Percentiles rank a stretch among this genome's conserved stretches.
phyloP scores from a whole-genome alignment of 2,329 filamentous ascomycete genomes.

The Botrytis aclada region DNA sequence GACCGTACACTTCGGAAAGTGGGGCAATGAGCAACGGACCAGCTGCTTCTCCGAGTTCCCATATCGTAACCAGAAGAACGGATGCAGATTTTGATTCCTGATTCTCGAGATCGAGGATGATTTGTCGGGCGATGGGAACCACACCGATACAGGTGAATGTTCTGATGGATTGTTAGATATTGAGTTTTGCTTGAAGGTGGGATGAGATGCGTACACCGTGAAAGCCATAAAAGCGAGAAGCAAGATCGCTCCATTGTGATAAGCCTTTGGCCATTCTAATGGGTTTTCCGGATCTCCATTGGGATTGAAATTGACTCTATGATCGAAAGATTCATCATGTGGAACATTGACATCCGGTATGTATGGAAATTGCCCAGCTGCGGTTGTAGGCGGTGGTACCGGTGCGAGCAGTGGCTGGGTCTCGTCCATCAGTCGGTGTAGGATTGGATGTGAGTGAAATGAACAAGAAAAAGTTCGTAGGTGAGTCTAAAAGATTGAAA shows the following conservation, averaged over 20 bases:
- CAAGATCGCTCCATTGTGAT: constrained; percentile 53
- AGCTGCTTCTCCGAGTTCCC: constrained; percentile 48
- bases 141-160: constrained; percentile 57
- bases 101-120: constrained; percentile 48
- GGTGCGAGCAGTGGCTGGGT: constrained; percentile 26
- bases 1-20: constrained; percentile 44
- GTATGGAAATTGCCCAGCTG: neutral
- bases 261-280: constrained; percentile 49
- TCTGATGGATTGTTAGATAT: constrained; percentile 36
- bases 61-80: constrained; percentile 46
- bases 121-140: constrained; percentile 51
- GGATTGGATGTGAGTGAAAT: neutral
- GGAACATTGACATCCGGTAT: constrained; percentile 3
- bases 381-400: neutral
- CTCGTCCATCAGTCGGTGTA: constrained; percentile 39
- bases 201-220: constrained; percentile 46
- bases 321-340: constrained; percentile 11
- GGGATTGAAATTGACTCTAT: constrained; percentile 46
- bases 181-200: neutral
- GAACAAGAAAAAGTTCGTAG: neutral
- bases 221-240: constrained; percentile 54
- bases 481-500: neutral
- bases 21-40: constrained; percentile 46
- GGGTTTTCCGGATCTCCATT: constrained; percentile 51
- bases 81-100: constrained; percentile 3